These are phyloP conservation scores for Solanum virginianum DNA, from an alignment of 257 asterid species.

Conservation along the genomic window DNA sequence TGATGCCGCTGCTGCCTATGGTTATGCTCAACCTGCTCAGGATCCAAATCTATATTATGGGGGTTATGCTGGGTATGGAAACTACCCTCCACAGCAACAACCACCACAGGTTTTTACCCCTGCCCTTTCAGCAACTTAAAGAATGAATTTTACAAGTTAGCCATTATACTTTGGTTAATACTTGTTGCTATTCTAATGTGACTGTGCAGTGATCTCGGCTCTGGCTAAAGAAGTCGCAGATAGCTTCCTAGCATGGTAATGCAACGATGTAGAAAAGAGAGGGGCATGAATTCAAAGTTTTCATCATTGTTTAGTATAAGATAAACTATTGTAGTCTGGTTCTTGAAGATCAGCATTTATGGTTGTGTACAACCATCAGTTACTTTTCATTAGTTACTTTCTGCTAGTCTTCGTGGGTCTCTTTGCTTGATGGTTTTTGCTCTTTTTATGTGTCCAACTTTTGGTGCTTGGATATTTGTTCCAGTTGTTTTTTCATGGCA, in stretches of 20 bases:
- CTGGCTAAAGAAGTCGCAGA: not conserved
- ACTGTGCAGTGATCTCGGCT: not conserved
- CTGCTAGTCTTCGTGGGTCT: not conserved
- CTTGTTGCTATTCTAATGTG: not conserved
- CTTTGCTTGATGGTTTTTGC: not conserved
- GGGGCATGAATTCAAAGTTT: not conserved
- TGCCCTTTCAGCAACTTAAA: not conserved
- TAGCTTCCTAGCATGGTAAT: not conserved
- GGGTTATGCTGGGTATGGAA: constrained; percentile 36
- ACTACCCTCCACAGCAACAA: constrained; percentile 31
- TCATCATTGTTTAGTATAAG: not conserved
- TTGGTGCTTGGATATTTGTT: not conserved
- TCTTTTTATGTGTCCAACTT: not conserved
- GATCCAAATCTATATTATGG: constrained; percentile 33
- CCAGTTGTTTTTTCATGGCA: not conserved
- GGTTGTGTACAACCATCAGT: not conserved
- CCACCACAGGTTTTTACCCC: constrained; percentile 39
- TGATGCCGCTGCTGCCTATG: constrained; percentile 20
- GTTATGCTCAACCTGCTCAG: constrained; percentile 33
- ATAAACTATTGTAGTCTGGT: not conserved
- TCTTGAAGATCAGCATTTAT: not conserved
- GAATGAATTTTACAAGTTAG: not conserved
- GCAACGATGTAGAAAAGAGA: not conserved
- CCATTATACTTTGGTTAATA: not conserved
- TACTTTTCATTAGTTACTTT: not conserved